These are phyloP conservation scores for Erigeron canadensis DNA, from an alignment of 129 eudicot genomes.

Conservation along the genomic window DNA sequence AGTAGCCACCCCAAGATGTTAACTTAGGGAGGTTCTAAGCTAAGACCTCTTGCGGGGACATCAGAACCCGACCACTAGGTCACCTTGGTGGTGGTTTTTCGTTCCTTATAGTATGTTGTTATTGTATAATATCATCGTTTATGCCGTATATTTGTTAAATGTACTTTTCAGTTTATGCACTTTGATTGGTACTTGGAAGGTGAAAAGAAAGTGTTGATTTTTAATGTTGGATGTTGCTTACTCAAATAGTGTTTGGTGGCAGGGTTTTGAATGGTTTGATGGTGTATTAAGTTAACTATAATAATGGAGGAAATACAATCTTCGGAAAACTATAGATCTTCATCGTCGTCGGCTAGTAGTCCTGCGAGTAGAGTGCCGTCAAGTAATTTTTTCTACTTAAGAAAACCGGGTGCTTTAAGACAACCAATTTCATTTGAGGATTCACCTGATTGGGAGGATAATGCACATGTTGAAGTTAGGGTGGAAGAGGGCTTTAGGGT, in stretches of 20 bases:
- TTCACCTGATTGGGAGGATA: conserved; percentile 97
- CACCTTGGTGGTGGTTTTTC: background rate
- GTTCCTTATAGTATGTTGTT: background rate
- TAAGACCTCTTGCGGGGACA: too few species aligned
- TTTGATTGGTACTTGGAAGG: background rate
- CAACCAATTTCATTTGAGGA: conserved; percentile 92
- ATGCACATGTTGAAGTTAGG: conserved; percentile 73
- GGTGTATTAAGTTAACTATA: background rate
- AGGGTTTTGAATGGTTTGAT: conserved; percentile 18
- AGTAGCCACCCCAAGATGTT: too few species aligned
- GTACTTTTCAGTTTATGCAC: conserved; percentile 5
- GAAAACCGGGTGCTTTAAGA: conserved; percentile 82
- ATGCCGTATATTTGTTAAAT: conserved; percentile 18
- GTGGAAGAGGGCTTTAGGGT: conserved; percentile 35
- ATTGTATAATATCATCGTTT: background rate
- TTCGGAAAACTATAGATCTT: conserved; percentile 84
- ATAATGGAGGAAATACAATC: conserved; percentile 96
- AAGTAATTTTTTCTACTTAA: conserved; percentile 77
- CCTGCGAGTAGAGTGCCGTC: conserved; percentile 89
- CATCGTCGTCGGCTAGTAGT: conserved; percentile 92
- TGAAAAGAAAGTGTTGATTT: background rate
- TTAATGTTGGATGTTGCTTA: background rate
- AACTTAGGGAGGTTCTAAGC: too few species aligned
- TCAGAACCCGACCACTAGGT: too few species aligned
- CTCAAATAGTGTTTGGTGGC: background rate